Evolutionary conservation across 2,329 filamentous ascomycete genomes (phyloP).

Genomic region (Aspergillus pseudonomiae): DNA sequence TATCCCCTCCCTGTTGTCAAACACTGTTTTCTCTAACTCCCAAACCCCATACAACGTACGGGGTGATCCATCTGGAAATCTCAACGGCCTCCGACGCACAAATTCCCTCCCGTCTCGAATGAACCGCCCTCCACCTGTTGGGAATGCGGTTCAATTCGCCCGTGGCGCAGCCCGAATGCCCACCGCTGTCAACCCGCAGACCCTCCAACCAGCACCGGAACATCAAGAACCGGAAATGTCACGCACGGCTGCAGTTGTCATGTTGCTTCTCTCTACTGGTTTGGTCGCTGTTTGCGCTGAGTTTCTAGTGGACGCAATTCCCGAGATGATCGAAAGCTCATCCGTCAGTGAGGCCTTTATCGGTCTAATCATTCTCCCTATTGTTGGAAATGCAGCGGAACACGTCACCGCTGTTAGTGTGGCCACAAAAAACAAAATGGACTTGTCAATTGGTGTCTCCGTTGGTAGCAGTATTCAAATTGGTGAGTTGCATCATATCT

Average conservation of each 20-base stretch:
- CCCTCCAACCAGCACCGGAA: slow-evolving; percentile 16
- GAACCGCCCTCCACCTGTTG: slow-evolving; percentile 29
- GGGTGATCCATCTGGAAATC: slow-evolving; percentile 18
- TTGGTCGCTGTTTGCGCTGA: slow-evolving; percentile 67
- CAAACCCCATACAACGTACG: slow-evolving; percentile 17
- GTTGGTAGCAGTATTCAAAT: slow-evolving; percentile 82
- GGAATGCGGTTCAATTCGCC: slow-evolving; percentile 39
- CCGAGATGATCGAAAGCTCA: slow-evolving; percentile 64
- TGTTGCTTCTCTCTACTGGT: slow-evolving; percentile 57
- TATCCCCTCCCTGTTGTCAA: slow-evolving; percentile 36
- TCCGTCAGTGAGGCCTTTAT: slow-evolving; percentile 73
- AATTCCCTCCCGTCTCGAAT: slow-evolving; percentile 36
- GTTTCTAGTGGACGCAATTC: slow-evolving; percentile 75
- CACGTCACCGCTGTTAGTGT: slow-evolving; percentile 81
- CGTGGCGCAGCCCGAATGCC: slow-evolving; percentile 36
- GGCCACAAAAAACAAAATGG: slow-evolving; percentile 83
- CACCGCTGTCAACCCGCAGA: slow-evolving; percentile 13
- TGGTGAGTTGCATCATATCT: slow-evolving; percentile 26
- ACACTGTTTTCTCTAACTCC: slow-evolving; percentile 37
- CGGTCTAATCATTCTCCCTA: slow-evolving; percentile 77
- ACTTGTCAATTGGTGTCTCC: slow-evolving; percentile 77
- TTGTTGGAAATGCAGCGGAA: slow-evolving; percentile 82
- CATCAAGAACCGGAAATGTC: slow-evolving; percentile 50
- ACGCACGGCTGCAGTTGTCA: slow-evolving; percentile 58
- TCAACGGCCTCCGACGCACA: slow-evolving; percentile 31